Base-by-base conservation (phyloP, 306 rosid species). In the Pyrus betulifolia region DNA sequence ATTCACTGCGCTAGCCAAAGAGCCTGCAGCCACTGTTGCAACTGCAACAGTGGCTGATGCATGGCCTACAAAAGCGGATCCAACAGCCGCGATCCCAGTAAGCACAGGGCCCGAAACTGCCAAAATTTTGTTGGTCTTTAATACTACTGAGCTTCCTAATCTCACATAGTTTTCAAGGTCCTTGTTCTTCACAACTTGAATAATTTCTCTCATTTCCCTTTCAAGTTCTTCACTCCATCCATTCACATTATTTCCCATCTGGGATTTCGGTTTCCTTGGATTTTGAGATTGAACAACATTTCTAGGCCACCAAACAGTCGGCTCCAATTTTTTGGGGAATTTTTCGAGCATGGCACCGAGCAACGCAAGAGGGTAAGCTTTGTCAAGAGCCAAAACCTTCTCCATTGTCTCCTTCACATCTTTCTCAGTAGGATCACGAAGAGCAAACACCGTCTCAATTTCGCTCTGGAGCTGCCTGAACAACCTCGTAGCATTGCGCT, bases 271-370 rank as follows among this genome's bases (percentile, higher is more conserved):
- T 17, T 40, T 28, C 25, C 61, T 58, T 60, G 65, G 9, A 5
- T 33, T 28, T 65, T 60, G 23, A 4, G 75, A 63, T 35, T 79
- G 78, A 18, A 65, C 57, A 14, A 72, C 54, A 17, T 74, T 64
- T 1, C 67, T 22, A 70, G 97, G 92, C 98, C 96, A 93, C 97
- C 98, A 93, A 44, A 66, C 80, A 19, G 97, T 91, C 1, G 93
- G 93, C 72, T 89, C 90, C 14, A 74, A 84, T 2, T 74, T 83
- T 13, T 73, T 14, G 1, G 97, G 98, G 63, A 81, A 89, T 62
- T 93, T 93, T n/a, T 91, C 97, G 55, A 91, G 83, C 98, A 93
- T 93, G 0, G 61, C 85, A 17, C 98, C 98, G 4, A 93, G 70
- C 31, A 93, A 22, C 0, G 97, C 92, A 81, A 93, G 97, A 14